Base-by-base conservation (phyloP, 1,284 basidiomycete genomes). In the Cutaneotrichosporon sp. region DNA sequence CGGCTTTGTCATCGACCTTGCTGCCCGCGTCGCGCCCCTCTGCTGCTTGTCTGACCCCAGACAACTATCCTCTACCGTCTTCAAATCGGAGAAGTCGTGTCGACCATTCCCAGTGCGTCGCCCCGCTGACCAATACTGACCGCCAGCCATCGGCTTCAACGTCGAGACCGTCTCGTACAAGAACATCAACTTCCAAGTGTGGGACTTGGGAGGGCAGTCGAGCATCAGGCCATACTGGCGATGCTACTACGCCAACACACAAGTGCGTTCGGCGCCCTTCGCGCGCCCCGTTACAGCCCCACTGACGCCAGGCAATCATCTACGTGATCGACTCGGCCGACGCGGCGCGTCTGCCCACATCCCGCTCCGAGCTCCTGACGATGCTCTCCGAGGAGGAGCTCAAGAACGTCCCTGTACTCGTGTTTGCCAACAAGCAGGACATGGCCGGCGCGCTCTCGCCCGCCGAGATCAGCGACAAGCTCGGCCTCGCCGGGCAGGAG, bases 311-410 rank as follows among this genome's bases (percentile, higher is more conserved):
- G 84, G 97, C 95, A 72, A 98, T 99, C 84, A 99, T 99, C 80
- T 99, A 99, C 81, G 97, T 99, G 61, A 95, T 99, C 56, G 97
- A 99, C 82, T 99, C 97, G 60, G 99, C 99, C 82, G 97, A 99
- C 85, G 86, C 97, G 82, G 97, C 99, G 83, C 95, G 97, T 91
- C 91, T 99, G n/a, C n/a, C n/a, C n/a, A n/a, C n/a, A n/a, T n/a
- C n/a, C n/a, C n/a, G n/a, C 67, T 90, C 92, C 57, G 97, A 99
- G 84, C 45, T 24, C 14, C 4, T 22, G 13, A 6, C 20, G 18
- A 99, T 99, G 95, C 84, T 99, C 81, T 98, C 97, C 82, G 97
- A 99, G 82, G 95, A 99, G 78, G 97, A 99, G 84, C 90, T 99
- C 71, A 91, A 95, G 68, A 94, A 99, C 81, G 97, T 97, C 55